Evolutionary conservation across 1,139 yeast species (phyloP), one percentile per base, ranked within the genome.

Genomic region (Pneumocystis oryctolagi): DNA sequence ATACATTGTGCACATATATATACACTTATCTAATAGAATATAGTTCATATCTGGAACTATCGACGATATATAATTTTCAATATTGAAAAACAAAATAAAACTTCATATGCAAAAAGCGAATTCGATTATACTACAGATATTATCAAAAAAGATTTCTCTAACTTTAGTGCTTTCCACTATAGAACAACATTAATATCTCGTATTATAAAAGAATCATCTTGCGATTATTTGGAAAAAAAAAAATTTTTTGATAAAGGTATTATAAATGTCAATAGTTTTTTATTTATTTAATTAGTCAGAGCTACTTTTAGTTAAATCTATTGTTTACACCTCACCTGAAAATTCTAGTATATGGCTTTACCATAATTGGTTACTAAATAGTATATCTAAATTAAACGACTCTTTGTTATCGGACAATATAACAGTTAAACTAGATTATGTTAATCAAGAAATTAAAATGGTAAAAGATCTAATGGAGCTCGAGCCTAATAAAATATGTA

Each of bases 161-260:
- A 92, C 72, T 92, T 86, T 71, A 87, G 96, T 1, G 97, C 98
- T 14, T 90, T 97, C 96, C 97, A 92, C 73, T 88, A 89, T 72
- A 78, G 98, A 66, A 81, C 89, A 8, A 84, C 83, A 66, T 75
- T 90, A 65, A 79, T 89, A 14, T 84, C 85, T 1, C 75, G 74
- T 62, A 73, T 86, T 60, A 78, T 83, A 55, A 32, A 53, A 1
- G 64, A 64, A 35, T 63, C 61, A n/a, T 64, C 63, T 39, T 65
- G 63, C 28, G 68, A 70, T 5, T 65, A 59, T 32, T 39, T 40
- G 12, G 28, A 59, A 40, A 39, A 32, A 42, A 59, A 60, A 39
- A n/a, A n/a, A 58, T 47, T 58, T 60, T 18, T 34, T 9, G 42
- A 59, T 40, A 8, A 56, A 61, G 63, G 60, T 58, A 55, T 18